Base-by-base conservation (phyloP, 331 rosid species). In the Acacia pycnantha region DNA sequence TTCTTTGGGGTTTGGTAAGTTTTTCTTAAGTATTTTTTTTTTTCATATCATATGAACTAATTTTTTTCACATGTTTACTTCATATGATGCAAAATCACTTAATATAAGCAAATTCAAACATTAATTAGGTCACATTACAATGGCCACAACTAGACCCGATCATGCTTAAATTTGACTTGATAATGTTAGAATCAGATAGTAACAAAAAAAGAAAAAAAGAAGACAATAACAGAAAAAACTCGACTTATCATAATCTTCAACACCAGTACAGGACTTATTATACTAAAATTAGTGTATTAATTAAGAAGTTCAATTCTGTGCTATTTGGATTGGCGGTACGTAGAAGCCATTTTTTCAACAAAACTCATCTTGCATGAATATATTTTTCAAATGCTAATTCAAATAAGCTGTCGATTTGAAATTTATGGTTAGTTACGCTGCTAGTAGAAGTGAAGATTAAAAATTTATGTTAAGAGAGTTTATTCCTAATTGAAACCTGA, bases 311-410 rank as follows among this genome's bases (percentile, higher is more conserved):
- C 3, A 6, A 18, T 21, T 18, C 24, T 1, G 7, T 35, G 6
- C 40, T 35, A 35, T 35, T 35, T 35, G 5, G 7, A 35, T 35
- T 35, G 8, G 0, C 1, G 1, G 40, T 35, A 35, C n/a, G n/a
- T n/a, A n/a, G 0, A 35, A 35, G 8, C 8, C 1, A 35, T 0
- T 35, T 5, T 35, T 0, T 0, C 8, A 35, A n/a, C 8, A 35
- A 35, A 5, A 5, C 40, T 35, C 8, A 0, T 1, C 40, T 35
- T 5, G 7, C 8, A 6, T 35, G 40, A 35, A 6, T 5, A 35
- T 35, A 1, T 0, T 35, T 35, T 35, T 35, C 6, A 35, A 35
- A 35, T 35, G 40, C 7, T 35, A 35, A 35, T 35, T 35, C 7
- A 35, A 35, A 35, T 35, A 35, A 5, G 1, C 6, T 5, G 7